Evolutionary conservation across 805 yeast species (phyloP).

Genomic region (Deakozyma indianensis): DNA sequence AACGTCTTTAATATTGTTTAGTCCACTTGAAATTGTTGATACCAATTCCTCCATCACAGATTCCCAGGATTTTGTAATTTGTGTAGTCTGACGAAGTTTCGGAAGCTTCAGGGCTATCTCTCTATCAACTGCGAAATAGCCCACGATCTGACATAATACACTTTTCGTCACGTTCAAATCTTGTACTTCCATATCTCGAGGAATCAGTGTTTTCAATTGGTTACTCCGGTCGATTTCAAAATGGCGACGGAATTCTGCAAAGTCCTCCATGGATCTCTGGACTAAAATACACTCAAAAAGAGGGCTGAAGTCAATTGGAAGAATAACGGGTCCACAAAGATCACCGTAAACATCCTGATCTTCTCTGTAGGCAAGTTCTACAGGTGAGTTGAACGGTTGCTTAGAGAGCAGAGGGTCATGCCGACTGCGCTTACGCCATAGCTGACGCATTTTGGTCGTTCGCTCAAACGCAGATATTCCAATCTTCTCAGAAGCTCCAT

Average conservation of each 20-base stretch:
- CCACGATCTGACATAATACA: slow-evolving; percentile 36
- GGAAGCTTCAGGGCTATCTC: slow-evolving; percentile 42
- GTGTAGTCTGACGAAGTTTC: slow-evolving; percentile 43
- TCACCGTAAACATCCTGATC: slow-evolving; percentile 24
- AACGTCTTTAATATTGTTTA: slow-evolving; percentile 23
- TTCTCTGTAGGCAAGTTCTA: slow-evolving; percentile 58
- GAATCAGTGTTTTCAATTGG: slow-evolving; percentile 51
- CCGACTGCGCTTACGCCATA: slow-evolving; percentile 38
- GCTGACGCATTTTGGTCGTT: slow-evolving; percentile 37
- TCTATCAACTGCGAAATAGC: slow-evolving; percentile 62
- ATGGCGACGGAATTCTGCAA: slow-evolving; percentile 40
- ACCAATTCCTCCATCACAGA: slow-evolving; percentile 28
- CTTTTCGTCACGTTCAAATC: slow-evolving; percentile 27
- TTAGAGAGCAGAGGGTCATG: slow-evolving; percentile 29
- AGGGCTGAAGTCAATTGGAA: slow-evolving; percentile 43
- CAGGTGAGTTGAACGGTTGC: slow-evolving; percentile 67
- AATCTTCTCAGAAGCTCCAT: slow-evolving; percentile 28
- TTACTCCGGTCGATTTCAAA: slow-evolving; percentile 59
- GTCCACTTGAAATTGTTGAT: slow-evolving; percentile 8
- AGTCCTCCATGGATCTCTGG: slow-evolving; percentile 54
- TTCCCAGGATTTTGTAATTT: slow-evolving; percentile 59
- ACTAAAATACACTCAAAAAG: slow-evolving; percentile 69
- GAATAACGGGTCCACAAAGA: slow-evolving; percentile 25
- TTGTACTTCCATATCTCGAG: slow-evolving; percentile 32
- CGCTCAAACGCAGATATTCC: slow-evolving; percentile 43